Percentiles rank a stretch among this genome's conserved stretches.
Evolutionary conservation across 2,329 filamentous ascomycete species (phyloP).

Genomic region (Calonectria pauciramosa): DNA sequence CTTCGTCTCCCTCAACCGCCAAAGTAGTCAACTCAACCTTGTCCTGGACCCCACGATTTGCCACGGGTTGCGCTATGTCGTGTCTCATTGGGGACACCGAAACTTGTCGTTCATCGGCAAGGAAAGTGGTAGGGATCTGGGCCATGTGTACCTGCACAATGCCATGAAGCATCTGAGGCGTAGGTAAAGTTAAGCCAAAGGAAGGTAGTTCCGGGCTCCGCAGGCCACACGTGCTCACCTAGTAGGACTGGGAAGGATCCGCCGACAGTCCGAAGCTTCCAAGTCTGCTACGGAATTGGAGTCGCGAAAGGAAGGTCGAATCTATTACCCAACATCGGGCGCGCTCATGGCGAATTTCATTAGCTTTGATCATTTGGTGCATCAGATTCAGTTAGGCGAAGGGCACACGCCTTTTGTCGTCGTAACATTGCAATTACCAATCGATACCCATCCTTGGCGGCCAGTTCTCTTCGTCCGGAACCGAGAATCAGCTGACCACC

Average conservation of each 20-base stretch:
- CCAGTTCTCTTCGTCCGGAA: neutral
- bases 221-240: neutral
- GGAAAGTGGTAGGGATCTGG: conserved; percentile 12
- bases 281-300: neutral
- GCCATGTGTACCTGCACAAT: conserved; percentile 9
- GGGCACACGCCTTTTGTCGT: neutral
- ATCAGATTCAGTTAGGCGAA: neutral
- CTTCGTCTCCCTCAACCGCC: neutral
- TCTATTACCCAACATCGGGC: neutral
- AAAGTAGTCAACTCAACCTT: conserved; percentile 6
- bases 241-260: neutral
- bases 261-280: conserved; percentile 17
- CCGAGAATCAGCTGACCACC: conserved; percentile 5
- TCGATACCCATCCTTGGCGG: neutral
- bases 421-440: neutral
- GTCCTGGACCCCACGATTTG: conserved; percentile 43
- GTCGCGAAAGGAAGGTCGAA: conserved; percentile 8
- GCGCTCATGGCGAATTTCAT: neutral
- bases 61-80: conserved; percentile 41
- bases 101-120: conserved; percentile 19
- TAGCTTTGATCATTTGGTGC: neutral
- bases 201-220: conserved; percentile 2
- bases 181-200: conserved; percentile 19
- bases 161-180: neutral
- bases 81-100: conserved; percentile 9